These are phyloP conservation scores for Pouteria glomerata DNA, from an alignment of 148 eudicot species.

Conservation along the genomic window DNA sequence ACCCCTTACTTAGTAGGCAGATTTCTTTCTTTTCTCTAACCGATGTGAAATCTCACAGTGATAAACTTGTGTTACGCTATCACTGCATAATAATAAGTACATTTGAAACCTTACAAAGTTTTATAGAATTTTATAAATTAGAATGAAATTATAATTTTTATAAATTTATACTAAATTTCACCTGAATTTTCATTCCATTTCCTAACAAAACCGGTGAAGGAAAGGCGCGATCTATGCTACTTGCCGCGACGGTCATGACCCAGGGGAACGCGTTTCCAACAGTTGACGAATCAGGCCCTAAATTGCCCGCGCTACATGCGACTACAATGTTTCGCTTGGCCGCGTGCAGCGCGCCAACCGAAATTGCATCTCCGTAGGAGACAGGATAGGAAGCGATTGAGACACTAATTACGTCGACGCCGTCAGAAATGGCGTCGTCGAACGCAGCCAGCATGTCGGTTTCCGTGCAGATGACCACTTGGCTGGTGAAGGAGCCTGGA, in stretches of 20 bases:
- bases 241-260: slow-evolving; percentile 23
- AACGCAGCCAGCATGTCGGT: slow-evolving; percentile 17
- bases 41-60: no score
- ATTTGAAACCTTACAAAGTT: no score
- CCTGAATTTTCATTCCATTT: slow-evolving; percentile 18
- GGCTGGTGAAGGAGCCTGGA: background rate
- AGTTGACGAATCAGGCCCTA: slow-evolving; percentile 9
- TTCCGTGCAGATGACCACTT: background rate
- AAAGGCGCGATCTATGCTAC: slow-evolving; percentile 17
- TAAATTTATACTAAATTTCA: no score
- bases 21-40: no score
- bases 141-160: no score
- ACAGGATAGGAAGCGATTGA: background rate
- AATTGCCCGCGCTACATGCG: slow-evolving; percentile 19
- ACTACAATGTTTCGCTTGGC: slow-evolving; percentile 14
- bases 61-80: no score
- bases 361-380: slow-evolving; percentile 5
- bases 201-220: slow-evolving; percentile 12
- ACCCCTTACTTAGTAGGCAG: no score
- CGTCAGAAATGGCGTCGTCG: slow-evolving; percentile 20
- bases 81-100: no score
- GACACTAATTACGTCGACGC: slow-evolving; percentile 16
- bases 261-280: slow-evolving; percentile 17
- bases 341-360: slow-evolving; percentile 15
- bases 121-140: no score